Evolutionary conservation across 768 basidiomycete species (phyloP), one percentile per base, ranked within the genome.

Genomic region (Russula virescens): DNA sequence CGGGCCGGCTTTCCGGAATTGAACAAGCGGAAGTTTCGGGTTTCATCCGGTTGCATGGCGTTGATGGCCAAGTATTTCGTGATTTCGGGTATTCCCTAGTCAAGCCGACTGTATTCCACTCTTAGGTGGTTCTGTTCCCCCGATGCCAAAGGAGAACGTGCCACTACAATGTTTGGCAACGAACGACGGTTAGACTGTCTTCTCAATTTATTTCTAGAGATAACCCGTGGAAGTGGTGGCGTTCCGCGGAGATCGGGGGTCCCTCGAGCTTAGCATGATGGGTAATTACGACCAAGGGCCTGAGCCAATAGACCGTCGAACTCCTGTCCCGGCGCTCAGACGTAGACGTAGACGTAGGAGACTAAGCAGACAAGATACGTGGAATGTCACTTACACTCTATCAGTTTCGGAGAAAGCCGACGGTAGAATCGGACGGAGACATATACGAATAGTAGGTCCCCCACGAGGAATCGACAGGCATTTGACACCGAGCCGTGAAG

Each of bases 191-290:
- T 31, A 31, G 31, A 31, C 31, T 31, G 31, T 31, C 31, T 31
- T 31, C 31, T 31, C 31, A 31, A 31, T 3, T 31, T 31, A 8
- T 8, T 31, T 31, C 31, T 31, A 31, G 8, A 60, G 52, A 55
- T 34, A 52, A 50, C 54, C 62, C 25, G 52, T 59, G 47, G 58
- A 63, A 63, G 25, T 59, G 40, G 62, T 60, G 58, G 31, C 31
- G 8, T 3, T 8, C 31, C 31, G 31, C 8, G 31, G 31, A 31
- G 31, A 31, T 31, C 31, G 31, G 31, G 62, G 31, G 31, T 31
- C 31, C 31, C 31, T 31, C 31, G 31, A 31, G 31, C 31, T 31
- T 31, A 31, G 31, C 8, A 8, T 31, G 31, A 8, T 31, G 5
- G 31, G 8, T 31, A 8, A 31, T 35, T 4, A 31, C 8, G 31